Percentiles rank a stretch among this genome's conserved stretches.
Evolutionary conservation across 2,329 filamentous ascomycete species (phyloP).

Genomic region (Nakataea oryzae): DNA sequence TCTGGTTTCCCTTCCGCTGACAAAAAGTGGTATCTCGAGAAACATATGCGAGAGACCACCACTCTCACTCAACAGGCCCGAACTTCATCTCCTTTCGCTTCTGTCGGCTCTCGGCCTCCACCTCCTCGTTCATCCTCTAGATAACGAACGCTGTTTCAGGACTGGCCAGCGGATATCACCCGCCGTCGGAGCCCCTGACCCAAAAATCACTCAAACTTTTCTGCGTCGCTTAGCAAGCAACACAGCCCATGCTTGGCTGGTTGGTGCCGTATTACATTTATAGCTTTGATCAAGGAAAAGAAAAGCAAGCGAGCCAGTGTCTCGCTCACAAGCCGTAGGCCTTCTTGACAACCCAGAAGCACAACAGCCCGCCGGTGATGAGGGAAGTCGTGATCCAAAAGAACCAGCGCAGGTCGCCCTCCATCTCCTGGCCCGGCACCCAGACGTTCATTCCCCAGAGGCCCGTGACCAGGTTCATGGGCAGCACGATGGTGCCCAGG

Average conservation of each 20-base stretch:
- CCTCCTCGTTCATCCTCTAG: neutral
- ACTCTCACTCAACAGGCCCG: neutral
- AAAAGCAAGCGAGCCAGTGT: neutral
- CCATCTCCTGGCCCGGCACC: conserved; percentile 82
- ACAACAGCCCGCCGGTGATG: conserved; percentile 66
- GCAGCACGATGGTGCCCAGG: conserved; percentile 89
- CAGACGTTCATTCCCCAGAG: conserved; percentile 99
- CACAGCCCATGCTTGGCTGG: neutral
- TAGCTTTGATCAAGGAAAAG: neutral
- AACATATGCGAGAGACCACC: neutral
- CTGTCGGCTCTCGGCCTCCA: neutral
- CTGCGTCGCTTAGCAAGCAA: neutral
- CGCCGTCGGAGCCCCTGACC: no score
- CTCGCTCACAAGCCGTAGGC: conserved; percentile 41
- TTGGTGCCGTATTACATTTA: neutral
- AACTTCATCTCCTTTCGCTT: neutral
- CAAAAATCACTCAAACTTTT: neutral
- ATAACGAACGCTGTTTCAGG: neutral
- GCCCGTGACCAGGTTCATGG: conserved; percentile 98
- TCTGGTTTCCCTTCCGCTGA: neutral
- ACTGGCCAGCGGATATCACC: no score
- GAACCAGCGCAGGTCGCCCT: conserved; percentile 68
- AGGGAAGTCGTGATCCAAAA: conserved; percentile 64
- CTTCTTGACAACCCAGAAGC: conserved; percentile 74
- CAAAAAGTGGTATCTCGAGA: neutral